A percentile compares a stretch with the other conserved stretches of the same genome.
These are phyloP conservation scores for Carex myosuroides DNA, from an alignment of 176 grass and related monocot genomes.

Conservation along the genomic window DNA sequence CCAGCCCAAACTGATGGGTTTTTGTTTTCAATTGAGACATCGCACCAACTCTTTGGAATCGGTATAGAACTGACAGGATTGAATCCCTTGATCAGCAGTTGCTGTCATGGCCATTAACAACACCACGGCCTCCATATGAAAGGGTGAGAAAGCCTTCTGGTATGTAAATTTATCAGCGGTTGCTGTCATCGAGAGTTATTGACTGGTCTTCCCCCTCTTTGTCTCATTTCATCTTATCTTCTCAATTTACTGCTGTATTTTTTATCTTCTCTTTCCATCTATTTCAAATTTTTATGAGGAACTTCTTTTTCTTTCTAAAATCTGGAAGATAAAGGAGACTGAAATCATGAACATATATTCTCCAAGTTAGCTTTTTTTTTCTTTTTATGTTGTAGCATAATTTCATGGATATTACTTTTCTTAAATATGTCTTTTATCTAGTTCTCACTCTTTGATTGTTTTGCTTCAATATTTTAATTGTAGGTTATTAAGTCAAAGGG, in stretches of 20 bases:
- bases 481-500: too few relatives aligned
- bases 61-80: too few relatives aligned
- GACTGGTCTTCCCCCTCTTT: slow-evolving; percentile 4
- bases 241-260: background rate
- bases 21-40: too few relatives aligned
- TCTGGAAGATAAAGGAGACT: background rate
- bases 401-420: background rate
- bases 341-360: background rate
- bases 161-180: too few relatives aligned
- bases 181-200: background rate
- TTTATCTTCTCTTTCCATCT: background rate
- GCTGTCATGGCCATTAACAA: too few relatives aligned
- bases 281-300: background rate
- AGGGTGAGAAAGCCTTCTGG: too few relatives aligned
- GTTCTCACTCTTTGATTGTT: background rate
- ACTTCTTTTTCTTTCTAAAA: background rate
- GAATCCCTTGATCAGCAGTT: too few relatives aligned
- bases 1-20: too few relatives aligned
- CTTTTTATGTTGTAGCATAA: background rate
- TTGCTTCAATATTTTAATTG: background rate
- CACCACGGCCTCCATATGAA: too few relatives aligned
- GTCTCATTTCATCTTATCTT: background rate
- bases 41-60: too few relatives aligned
- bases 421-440: background rate
- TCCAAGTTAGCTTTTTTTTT: background rate